Evolutionary conservation across 805 yeast genomes (phyloP).

Genomic region (Saccharomycopsis schoenii): DNA sequence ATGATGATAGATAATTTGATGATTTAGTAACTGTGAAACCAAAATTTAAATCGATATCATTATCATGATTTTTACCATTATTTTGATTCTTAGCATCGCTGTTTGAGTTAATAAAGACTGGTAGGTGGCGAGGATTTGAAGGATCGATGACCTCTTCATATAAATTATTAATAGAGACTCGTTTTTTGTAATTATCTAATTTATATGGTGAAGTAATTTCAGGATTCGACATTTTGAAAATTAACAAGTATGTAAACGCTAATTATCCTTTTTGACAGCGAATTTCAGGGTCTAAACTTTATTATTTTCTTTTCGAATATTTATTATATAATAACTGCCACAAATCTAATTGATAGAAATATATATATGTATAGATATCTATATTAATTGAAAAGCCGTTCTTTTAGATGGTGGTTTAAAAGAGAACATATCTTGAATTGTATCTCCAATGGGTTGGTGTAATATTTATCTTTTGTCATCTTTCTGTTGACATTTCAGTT

Average conservation of each 20-base stretch:
- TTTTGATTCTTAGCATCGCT: background rate
- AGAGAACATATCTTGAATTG: background rate
- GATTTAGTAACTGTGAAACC: conserved; percentile 11
- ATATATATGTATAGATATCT: no score
- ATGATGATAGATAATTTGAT: background rate
- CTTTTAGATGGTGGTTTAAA: background rate
- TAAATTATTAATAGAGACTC: conserved; percentile 15
- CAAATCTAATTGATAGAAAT: no score
- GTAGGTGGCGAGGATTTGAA: conserved; percentile 10
- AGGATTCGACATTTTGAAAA: background rate
- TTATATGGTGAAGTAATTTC: background rate
- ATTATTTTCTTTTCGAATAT: no score
- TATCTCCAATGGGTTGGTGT: background rate
- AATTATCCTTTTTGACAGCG: no score
- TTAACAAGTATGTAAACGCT: no score
- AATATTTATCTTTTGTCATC: background rate
- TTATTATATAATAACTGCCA: no score
- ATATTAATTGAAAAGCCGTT: no score
- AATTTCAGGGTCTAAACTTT: no score
- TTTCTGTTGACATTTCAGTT: background rate
- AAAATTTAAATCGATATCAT: conserved; percentile 13
- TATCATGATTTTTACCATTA: background rate
- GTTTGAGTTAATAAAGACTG: conserved; percentile 12
- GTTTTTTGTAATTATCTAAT: conserved; percentile 4
- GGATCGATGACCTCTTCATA: conserved; percentile 15